These are phyloP conservation scores for Tylopilus plumbeoviolaceoides DNA, from an alignment of 768 basidiomycete genomes.

Conservation along the genomic window DNA sequence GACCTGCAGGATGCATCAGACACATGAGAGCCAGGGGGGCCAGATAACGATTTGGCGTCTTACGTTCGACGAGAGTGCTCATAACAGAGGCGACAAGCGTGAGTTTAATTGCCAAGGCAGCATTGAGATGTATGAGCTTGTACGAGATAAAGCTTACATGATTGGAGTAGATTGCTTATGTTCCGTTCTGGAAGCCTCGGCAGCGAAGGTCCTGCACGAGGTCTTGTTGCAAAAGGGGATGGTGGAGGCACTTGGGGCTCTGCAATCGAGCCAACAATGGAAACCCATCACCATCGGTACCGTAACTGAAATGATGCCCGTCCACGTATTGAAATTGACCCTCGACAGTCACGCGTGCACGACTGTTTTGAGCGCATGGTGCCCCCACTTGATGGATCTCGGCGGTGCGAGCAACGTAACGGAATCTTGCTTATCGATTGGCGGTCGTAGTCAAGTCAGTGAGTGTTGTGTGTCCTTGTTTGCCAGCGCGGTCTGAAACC, in stretches of 20 bases:
- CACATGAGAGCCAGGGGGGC: neutral
- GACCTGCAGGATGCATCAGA: neutral
- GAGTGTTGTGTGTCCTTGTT: conserved; percentile 27
- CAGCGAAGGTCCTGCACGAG: conserved; percentile 24
- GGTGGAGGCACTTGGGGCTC: neutral
- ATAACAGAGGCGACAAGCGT: conserved; percentile 5
- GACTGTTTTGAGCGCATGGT: conserved; percentile 13
- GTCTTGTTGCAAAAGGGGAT: conserved; percentile 17
- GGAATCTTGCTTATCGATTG: conserved; percentile 4
- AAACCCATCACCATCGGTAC: conserved; percentile 27
- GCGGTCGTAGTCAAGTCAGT: neutral
- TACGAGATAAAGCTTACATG: conserved; percentile 13
- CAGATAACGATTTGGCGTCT: neutral
- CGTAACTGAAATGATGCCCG: conserved; percentile 31
- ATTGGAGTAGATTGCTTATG: conserved; percentile 18
- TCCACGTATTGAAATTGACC: conserved; percentile 20
- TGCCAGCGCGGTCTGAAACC: conserved; percentile 20
- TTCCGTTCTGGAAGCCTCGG: conserved; percentile 24
- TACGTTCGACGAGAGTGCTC: conserved; percentile 3
- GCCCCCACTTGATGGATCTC: conserved; percentile 1
- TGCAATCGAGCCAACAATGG: conserved; percentile 17
- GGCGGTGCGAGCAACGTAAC: neutral
- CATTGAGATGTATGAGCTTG: neutral
- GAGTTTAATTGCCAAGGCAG: neutral
- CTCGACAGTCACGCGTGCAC: conserved; percentile 22